These are phyloP conservation scores for Chalara sp. DNA, from an alignment of 2,329 filamentous ascomycete species.

Conservation along the genomic window DNA sequence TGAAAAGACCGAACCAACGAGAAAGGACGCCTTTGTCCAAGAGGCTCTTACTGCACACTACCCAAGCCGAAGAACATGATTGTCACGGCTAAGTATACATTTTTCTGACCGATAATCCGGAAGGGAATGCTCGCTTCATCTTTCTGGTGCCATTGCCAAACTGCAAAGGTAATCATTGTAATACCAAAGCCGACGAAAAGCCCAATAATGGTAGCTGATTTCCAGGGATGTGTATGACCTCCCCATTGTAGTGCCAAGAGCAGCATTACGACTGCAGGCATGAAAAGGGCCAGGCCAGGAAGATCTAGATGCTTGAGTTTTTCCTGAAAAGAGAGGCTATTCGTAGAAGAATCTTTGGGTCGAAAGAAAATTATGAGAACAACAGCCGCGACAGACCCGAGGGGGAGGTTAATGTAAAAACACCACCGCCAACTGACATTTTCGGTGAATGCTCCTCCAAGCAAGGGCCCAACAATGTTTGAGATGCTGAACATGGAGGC, in stretches of 20 bases:
- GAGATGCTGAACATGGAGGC: neutral
- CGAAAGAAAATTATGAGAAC: conserved; percentile 31
- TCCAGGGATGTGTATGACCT: conserved; percentile 27
- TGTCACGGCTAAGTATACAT: conserved; percentile 12
- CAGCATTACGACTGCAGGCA: conserved; percentile 27
- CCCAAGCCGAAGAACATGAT: conserved; percentile 71
- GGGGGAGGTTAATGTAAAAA: conserved; percentile 34
- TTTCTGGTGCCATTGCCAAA: neutral
- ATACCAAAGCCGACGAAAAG: conserved; percentile 13
- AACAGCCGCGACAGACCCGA: conserved; percentile 28
- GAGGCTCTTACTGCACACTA: conserved; percentile 60
- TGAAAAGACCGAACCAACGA: conserved; percentile 59
- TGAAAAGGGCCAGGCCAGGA: conserved; percentile 26
- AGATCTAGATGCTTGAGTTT: conserved; percentile 25
- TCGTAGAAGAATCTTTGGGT: conserved; percentile 53
- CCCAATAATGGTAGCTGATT: conserved; percentile 15
- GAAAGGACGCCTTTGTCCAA: conserved; percentile 61
- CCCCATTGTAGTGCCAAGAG: conserved; percentile 30
- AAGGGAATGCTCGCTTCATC: conserved; percentile 19
- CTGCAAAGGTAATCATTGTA: conserved; percentile 15
- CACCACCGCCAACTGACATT: conserved; percentile 31
- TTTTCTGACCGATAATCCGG: conserved; percentile 12
- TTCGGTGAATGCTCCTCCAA: conserved; percentile 26
- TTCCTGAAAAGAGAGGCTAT: conserved; percentile 34
- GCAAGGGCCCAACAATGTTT: conserved; percentile 16